Conservation (phyloP, 257 asterid species). For the Echites panduratus region DNA sequence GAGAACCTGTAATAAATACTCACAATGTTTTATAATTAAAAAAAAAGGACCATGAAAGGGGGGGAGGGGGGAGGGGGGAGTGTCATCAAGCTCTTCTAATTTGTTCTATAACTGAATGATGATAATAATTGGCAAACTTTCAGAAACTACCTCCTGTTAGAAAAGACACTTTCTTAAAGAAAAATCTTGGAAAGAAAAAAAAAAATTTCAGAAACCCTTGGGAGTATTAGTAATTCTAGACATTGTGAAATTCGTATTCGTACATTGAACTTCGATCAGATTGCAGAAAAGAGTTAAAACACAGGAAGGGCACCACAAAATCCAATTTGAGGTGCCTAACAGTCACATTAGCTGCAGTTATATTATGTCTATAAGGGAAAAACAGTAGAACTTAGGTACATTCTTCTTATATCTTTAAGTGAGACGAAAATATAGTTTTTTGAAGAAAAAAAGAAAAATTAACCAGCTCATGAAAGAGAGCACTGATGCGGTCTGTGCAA, state of each 20-base stretch:
- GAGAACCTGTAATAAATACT: conserved; percentile 57
- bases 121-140: too few species aligned
- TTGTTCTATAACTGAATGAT: background rate
- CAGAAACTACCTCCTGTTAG: background rate
- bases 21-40: too few species aligned
- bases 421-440: too few species aligned
- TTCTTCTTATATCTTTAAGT: too few species aligned
- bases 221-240: too few species aligned
- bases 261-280: background rate
- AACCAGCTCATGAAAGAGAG: too few species aligned
- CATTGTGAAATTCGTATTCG: background rate
- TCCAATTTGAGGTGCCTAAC: background rate
- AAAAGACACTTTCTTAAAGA: background rate
- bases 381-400: too few species aligned
- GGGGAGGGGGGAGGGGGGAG: background rate
- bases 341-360: background rate
- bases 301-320: background rate
- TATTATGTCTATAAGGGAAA: too few species aligned
- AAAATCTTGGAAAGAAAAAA: too few species aligned
- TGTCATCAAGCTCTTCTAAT: too few species aligned
- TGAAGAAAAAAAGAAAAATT: too few species aligned
- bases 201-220: background rate
- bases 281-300: background rate
- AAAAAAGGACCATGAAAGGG: background rate
- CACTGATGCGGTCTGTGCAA: too few species aligned